Evolutionary conservation across 768 basidiomycete species (phyloP).

Genomic region (Xerocomus potaroensis): DNA sequence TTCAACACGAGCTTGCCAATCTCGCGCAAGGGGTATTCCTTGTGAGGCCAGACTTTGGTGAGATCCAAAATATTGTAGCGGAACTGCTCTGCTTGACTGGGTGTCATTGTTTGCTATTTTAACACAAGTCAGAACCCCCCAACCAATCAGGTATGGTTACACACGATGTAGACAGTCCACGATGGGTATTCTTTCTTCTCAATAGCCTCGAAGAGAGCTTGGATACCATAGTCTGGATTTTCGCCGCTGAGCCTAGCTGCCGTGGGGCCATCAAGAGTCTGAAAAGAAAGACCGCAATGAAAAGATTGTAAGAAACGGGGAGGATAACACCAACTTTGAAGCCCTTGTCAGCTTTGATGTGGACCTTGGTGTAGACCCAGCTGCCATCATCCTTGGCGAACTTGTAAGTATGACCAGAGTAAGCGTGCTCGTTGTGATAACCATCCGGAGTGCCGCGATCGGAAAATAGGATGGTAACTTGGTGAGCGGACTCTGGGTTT

Average conservation of each 20-base stretch:
- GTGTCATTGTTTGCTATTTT: conserved; percentile 91
- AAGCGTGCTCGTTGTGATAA: conserved; percentile 86
- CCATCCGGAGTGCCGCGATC: conserved; percentile 93
- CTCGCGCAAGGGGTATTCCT: conserved; percentile 81
- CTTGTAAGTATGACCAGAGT: conserved; percentile 91
- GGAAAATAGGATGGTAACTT: conserved; percentile 88
- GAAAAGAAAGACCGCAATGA: conserved; percentile 7
- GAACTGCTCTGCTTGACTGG: conserved; percentile 86
- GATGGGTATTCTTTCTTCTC: conserved; percentile 75
- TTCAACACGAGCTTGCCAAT: conserved; percentile 83
- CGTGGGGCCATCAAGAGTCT: conserved; percentile 68
- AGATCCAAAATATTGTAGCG: conserved; percentile 88
- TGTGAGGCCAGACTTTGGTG: conserved; percentile 90
- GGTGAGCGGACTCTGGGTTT: conserved; percentile 87
- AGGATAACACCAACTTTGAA: conserved; percentile 53
- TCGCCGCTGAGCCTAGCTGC: conserved; percentile 64
- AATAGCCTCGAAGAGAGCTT: conserved; percentile 77
- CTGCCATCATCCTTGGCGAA: conserved; percentile 81
- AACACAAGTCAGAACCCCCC: conserved; percentile 3
- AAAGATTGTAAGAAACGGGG: background rate
- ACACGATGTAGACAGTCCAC: conserved; percentile 84
- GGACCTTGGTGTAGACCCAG: conserved; percentile 85
- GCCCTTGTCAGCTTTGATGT: conserved; percentile 72
- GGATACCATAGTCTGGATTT: conserved; percentile 83
- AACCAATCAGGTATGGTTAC: conserved; percentile 23